A percentile compares a stretch with the other conserved stretches of the same genome.
Evolutionary conservation across 2,329 filamentous ascomycete species (phyloP).

Genomic region (Escovopsis sp.): DNA sequence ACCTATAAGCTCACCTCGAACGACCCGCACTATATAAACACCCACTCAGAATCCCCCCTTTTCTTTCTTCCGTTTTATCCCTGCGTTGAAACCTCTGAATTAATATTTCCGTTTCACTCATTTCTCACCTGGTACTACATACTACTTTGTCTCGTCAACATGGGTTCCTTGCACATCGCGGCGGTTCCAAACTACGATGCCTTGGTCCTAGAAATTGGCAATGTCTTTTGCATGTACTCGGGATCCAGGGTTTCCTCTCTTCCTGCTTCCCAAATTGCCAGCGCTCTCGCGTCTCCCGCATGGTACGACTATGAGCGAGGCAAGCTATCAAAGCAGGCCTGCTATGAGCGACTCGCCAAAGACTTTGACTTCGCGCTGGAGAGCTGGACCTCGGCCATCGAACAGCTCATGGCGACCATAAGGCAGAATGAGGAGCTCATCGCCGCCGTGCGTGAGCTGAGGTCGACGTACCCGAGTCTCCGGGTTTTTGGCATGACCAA

Average conservation of each 20-base stretch:
- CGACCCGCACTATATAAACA: no score
- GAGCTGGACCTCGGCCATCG: background rate
- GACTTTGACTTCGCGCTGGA: background rate
- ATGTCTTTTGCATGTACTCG: background rate
- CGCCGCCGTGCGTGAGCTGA: background rate
- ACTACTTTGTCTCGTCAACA: no score
- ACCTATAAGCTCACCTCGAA: no score
- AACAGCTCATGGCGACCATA: background rate
- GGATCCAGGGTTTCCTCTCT: background rate
- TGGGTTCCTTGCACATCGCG: background rate
- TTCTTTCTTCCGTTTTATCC: no score
- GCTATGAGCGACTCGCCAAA: background rate
- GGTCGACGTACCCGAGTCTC: background rate
- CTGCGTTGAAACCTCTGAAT: no score
- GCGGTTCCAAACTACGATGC: background rate
- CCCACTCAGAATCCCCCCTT: no score
- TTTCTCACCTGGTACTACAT: no score
- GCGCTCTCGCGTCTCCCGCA: background rate
- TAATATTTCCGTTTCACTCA: no score
- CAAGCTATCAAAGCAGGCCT: slow-evolving; percentile 1
- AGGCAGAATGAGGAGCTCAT: background rate
- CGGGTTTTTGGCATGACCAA: slow-evolving; percentile 2
- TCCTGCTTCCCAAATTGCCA: background rate
- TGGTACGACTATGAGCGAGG: slow-evolving; percentile 4
- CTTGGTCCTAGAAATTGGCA: background rate